Base-by-base conservation (phyloP, 176 grass and related monocot species). In the Cenchrus americanus region DNA sequence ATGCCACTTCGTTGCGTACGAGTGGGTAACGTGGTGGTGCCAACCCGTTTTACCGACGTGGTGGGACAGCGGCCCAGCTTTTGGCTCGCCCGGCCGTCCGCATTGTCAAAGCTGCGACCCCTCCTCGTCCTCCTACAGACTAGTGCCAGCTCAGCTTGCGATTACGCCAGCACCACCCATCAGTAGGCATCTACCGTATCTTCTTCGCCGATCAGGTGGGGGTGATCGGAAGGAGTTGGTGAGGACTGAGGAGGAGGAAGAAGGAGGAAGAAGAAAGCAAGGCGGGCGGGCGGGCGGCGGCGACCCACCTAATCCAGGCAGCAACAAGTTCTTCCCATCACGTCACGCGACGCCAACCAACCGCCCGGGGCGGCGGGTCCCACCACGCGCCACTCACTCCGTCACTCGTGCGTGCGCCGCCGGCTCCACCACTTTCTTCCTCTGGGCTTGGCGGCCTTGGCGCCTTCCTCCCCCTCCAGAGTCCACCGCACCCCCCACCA, bases 151-250 rank as follows among this genome's bases (percentile, higher is more conserved):
- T 30, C 27, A 30, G 27, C 27, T 30, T 30, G 27, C 27, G 27
- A 30, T 30, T 30, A 30, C 27, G 27, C 27, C 27, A n/a, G n/a
- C n/a, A 30, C 27, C 27, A 30, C 27, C 27, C 27, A 30, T 30
- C 27, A 30, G 27, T 30, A 30, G 27, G 27, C 27, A 30, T 30
- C n/a, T n/a, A n/a, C n/a, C n/a, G n/a, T n/a, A n/a, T n/a, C 27
- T 30, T 30, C 27, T 30, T 30, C 27, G 42, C 5, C 42, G 42
- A 43, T 62, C 60, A 37, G 50, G 17, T 21, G 73, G 14, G 14
- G n/a, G n/a, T n/a, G n/a, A n/a, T n/a, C n/a, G 11, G 23, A 4
- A 3, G 47, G 49, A 46, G 84, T 86, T 72, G 84, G 84, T 80
- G 66, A 34, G 75, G n/a, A n/a, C n/a, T n/a, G n/a, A n/a, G n/a